Base-by-base conservation (phyloP, 106 monocot species). In the Cymbidium sinense region DNA sequence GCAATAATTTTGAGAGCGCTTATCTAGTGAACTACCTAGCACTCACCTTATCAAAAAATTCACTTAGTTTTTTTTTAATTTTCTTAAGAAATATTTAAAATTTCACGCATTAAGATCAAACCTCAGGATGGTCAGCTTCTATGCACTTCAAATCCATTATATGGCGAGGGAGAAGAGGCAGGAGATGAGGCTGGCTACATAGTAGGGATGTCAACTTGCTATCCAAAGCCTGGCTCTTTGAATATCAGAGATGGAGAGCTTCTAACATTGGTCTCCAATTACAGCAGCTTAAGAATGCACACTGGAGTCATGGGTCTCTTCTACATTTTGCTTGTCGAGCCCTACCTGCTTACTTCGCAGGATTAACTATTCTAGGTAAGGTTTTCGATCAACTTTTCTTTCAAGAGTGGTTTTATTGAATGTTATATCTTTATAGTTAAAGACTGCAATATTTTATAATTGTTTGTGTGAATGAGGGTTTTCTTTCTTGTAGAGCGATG, bases 151-250 rank as follows among this genome's bases (percentile, higher is more conserved):
- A 31, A 73, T 9, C 87, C 90, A n/a, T 54, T 70, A 13, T 90
- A 90, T 34, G 90, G 90, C 70, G 9, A 76, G 11, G 85, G 90
- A 34, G 21, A 76, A 35, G 83, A 87, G 54, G 80, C 85, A 73
- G 90, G 90, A 29, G 78, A 90, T n/a, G 90, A 90, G 78, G 74
- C 41, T 20, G 90, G 90, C 1, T 90, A 90, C 64, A 83, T 90
- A 28, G 87, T 90, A 1, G 87, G 90, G 43, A 90, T 90, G 90
- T 81, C 90, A 5, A 85, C 87, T 3, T 90, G 90, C 80, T 90
- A 90, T 75, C 90, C 87, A 0, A 81, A 62, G 8, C 85, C 90
- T 13, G 85, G 87, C 52, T 79, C 85, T 8, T 76, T 85, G 0
- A 72, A 39, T 34, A 43, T 90, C 36, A 70, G 70, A 23, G 81